Percentiles rank a stretch among this genome's conserved stretches.
Conservation (phyloP, 139 green algal genomes). For the Chlamydomonas incerta region DNA sequence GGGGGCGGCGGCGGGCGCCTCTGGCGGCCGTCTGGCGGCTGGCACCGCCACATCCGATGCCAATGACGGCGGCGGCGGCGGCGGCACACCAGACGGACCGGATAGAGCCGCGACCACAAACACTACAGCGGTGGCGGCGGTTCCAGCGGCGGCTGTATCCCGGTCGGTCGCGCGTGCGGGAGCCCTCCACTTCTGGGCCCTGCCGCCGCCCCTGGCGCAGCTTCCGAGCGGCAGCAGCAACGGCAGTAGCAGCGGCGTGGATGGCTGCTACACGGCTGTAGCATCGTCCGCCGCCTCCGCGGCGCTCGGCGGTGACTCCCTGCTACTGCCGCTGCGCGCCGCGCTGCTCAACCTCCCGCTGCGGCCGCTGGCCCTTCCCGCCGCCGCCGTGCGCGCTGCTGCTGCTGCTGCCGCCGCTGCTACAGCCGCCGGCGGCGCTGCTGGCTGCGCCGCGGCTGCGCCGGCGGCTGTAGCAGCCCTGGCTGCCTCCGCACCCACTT, state of each 20-base stretch:
- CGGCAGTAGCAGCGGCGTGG: no score
- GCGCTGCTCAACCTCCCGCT: conserved; percentile 10
- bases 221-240: no score
- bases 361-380: not conserved
- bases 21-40: no score
- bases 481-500: not conserved
- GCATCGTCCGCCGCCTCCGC: not conserved
- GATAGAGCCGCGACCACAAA: no score
- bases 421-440: not conserved
- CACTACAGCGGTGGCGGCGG: no score
- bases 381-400: not conserved
- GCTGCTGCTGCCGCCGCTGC: not conserved
- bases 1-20: not conserved
- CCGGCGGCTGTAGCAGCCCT: not conserved
- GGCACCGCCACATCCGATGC: no score
- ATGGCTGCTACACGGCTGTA: no score
- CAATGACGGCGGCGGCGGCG: no score
- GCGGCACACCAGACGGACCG: no score
- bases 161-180: no score
- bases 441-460: not conserved
- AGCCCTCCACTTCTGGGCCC: conserved; percentile 16
- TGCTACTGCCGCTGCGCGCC: conserved; percentile 12
- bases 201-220: not conserved
- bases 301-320: not conserved
- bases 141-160: no score